Evolutionary conservation across 1,139 yeast genomes (phyloP), one percentile per base, ranked within the genome.

Genomic region (Pichia terricola): DNA sequence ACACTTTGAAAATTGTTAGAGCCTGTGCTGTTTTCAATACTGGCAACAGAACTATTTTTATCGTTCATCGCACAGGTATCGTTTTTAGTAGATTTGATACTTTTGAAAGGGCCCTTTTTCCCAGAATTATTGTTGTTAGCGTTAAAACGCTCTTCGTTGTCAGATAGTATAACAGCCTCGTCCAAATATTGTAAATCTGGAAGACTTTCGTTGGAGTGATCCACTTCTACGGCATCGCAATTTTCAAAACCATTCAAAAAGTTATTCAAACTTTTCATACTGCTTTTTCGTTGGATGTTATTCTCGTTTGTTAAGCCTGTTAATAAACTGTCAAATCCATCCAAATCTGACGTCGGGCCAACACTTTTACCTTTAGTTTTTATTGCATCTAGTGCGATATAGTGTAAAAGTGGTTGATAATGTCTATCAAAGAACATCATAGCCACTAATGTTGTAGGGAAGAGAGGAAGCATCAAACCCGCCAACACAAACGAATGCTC

Each of bases 301-400:
- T 38, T 36, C 26, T 11, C 28, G 4, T 33, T 36, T n/a, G 46
- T 22, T 7, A 38, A n/a, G 4, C 44, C 45, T 3, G 44, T 30
- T 9, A 45, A 36, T 10, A 45, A 38, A 10, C 45, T 34, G 25
- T 34, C 35, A 34, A 34, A 34, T 10, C 35, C 35, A 34, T 34
- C 35, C 2, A 22, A 6, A 6, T 34, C 35, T 2, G 25, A 11
- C 2, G 16, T 22, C 7, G 35, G 35, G 11, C 35, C 59, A 7
- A 58, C 61, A 9, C 60, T 57, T 40, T 53, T 50, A 5, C 63
- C 64, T 2, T 53, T 51, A 0, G 63, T 60, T 50, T 72, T 72
- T 35, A 79, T 75, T 4, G 85, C 79, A 51, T 81, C 70, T 52
- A 79, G 65, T 0, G 86, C 85, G 53, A 79, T 79, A 54, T 77